Percentiles rank a stretch among this genome's conserved stretches.
phyloP scores from a whole-genome alignment of 179 eudicot species.

The Silene coronaria region DNA sequence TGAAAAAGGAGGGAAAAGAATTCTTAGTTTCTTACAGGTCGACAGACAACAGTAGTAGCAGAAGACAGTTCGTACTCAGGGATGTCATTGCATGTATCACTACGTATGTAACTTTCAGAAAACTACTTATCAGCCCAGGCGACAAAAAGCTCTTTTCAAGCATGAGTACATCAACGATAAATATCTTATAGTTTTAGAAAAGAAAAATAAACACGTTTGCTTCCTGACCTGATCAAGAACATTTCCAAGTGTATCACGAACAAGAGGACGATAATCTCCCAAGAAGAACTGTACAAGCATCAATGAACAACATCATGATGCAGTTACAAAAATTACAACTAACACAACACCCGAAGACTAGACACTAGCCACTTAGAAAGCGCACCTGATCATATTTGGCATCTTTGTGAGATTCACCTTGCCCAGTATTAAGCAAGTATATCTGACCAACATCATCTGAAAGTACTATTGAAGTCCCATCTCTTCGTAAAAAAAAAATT shows the following conservation, averaged over 20 bases:
- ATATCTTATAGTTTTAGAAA: neutral
- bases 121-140: too few relatives aligned
- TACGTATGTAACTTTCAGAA: too few relatives aligned
- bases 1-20: too few relatives aligned
- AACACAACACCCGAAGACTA: constrained; percentile 1
- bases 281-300: constrained; percentile 65
- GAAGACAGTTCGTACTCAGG: neutral
- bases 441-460: constrained; percentile 93
- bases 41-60: neutral
- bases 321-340: constrained; percentile 14
- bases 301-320: constrained; percentile 20
- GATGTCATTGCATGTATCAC: neutral
- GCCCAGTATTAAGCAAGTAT: constrained; percentile 73
- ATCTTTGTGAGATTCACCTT: constrained; percentile 86
- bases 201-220: neutral
- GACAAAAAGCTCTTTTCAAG: neutral
- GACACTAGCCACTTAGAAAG: constrained; percentile 2
- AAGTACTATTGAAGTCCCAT: constrained; percentile 93
- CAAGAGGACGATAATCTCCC: constrained; percentile 93
- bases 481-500: constrained; percentile 47
- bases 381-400: constrained; percentile 88
- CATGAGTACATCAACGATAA: neutral
- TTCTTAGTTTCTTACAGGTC: neutral
- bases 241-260: constrained; percentile 72
- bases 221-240: constrained; percentile 83